A percentile compares a stretch with the other conserved stretches of the same genome.
phyloP scores from a whole-genome alignment of 2,329 filamentous ascomycete species.

The Simplicillium sp. region DNA sequence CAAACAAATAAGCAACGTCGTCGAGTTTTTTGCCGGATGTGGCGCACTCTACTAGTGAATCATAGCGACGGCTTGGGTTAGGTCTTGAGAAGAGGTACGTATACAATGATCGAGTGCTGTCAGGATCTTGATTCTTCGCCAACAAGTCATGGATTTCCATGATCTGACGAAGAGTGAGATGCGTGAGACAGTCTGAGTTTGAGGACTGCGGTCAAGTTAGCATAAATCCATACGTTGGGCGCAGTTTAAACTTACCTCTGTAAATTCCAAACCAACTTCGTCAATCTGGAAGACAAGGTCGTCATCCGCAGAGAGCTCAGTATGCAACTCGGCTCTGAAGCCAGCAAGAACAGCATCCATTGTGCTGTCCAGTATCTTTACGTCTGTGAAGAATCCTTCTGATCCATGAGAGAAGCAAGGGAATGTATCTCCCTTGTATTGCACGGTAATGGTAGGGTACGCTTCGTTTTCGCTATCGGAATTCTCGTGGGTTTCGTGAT shows the following conservation, averaged over 20 bases:
- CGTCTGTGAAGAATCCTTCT: constrained; percentile 35
- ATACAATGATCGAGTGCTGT: constrained; percentile 27
- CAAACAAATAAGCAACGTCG: constrained; percentile 28
- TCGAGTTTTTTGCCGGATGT: constrained; percentile 29
- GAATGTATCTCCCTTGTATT: constrained; percentile 33
- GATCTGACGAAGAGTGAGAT: constrained; percentile 29
- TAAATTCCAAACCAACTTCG: constrained; percentile 42
- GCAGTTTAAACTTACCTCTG: constrained; percentile 28
- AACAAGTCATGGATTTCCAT: constrained; percentile 31
- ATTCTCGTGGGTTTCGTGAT: constrained; percentile 1
- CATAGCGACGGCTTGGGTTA: constrained; percentile 26
- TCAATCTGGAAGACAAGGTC: constrained; percentile 43
- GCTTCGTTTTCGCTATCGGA: constrained; percentile 8
- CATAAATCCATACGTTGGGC: neutral
- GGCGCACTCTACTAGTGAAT: constrained; percentile 30
- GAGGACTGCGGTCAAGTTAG: constrained; percentile 24
- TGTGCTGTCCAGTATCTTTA: constrained; percentile 29
- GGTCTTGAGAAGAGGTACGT: constrained; percentile 31
- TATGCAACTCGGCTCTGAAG: constrained; percentile 34
- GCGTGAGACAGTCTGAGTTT: constrained; percentile 21
- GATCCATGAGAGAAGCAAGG: constrained; percentile 26
- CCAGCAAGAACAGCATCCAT: constrained; percentile 33
- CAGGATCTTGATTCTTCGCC: constrained; percentile 32
- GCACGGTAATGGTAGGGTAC: constrained; percentile 28
- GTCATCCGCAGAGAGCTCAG: constrained; percentile 34